These are phyloP conservation scores for Rhizophora apiculata DNA, from an alignment of 345 rosid genomes.

Conservation along the genomic window DNA sequence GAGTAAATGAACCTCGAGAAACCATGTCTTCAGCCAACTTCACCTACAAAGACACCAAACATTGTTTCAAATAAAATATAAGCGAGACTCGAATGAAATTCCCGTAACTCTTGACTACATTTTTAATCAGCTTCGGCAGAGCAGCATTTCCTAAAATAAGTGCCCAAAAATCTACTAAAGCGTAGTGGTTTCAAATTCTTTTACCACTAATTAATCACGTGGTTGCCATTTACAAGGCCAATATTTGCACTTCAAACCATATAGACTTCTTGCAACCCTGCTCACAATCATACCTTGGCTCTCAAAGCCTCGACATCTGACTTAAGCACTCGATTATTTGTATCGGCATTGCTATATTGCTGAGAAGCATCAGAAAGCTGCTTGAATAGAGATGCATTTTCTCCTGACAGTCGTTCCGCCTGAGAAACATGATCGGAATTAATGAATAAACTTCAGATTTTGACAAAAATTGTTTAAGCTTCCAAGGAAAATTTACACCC, in stretches of 20 bases:
- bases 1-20: slow-evolving; percentile 47
- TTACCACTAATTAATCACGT: too few species aligned
- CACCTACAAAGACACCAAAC: slow-evolving; percentile 40
- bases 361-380: slow-evolving; percentile 55
- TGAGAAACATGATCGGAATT: slow-evolving; percentile 11
- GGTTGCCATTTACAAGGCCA: too few species aligned
- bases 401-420: slow-evolving; percentile 56
- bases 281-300: slow-evolving; percentile 47
- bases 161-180: too few species aligned
- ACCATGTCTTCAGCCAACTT: slow-evolving; percentile 75
- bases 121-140: not conserved
- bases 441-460: not conserved
- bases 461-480: too few species aligned
- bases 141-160: too few species aligned
- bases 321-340: slow-evolving; percentile 61
- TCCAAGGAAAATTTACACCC: too few species aligned
- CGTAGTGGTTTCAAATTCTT: too few species aligned
- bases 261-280: too few species aligned
- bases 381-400: slow-evolving; percentile 48
- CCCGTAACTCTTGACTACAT: not conserved
- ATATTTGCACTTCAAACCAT: too few species aligned
- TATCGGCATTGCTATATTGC: slow-evolving; percentile 51
- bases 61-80: not conserved
- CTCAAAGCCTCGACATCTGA: slow-evolving; percentile 76
- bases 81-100: not conserved